Evolutionary conservation across 1,139 yeast genomes (phyloP), one percentile per base, ranked within the genome.

Genomic region (Saccharomyces hybrid): DNA sequence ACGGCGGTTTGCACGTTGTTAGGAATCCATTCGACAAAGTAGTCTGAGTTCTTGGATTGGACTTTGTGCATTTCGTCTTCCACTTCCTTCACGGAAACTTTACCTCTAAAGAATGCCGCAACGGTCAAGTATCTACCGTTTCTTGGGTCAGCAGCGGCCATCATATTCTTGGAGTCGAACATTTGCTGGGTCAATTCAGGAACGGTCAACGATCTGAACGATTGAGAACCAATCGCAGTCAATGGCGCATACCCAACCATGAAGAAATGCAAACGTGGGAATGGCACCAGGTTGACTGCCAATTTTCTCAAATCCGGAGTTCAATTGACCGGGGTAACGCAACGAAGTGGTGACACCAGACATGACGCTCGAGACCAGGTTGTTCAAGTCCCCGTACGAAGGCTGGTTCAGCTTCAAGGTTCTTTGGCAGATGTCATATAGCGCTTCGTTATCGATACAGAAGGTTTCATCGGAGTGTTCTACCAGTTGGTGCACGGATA

Each of bases 21-120:
- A 69, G 97, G 97, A 75, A 90, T 90, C 97, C 97, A 90, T 73
- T 90, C 97, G 56, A 90, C 97, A 68, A 88, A 88, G 71, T 85
- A 83, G 56, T 84, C 81, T 24, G 90, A 78, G 73, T 88, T 86
- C 73, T 86, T 84, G 58, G 86, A 82, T 76, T 89, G 95, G 58
- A 87, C 88, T 70, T 83, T 83, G 73, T 78, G 82, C 91, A 89
- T 88, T 73, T 88, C 96, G 70, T 89, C 97, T 71, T 89, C 97
- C 60, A 89, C 96, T 75, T 89, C 97, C 75, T 88, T 87, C 56
- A 86, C 87, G 11, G 95, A 86, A 53, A 87, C 96, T 67, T 88
- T 86, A 75, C 97, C 97, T 74, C 97, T 82, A 77, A 88, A 89
- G 76, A 89, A 88, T 14, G 96, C 90, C 51, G 96, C 96, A 56